These are phyloP conservation scores for Antitrichia curtipendula DNA, from an alignment of 225 moss, liverwort and hornwort species.

Conservation along the genomic window DNA sequence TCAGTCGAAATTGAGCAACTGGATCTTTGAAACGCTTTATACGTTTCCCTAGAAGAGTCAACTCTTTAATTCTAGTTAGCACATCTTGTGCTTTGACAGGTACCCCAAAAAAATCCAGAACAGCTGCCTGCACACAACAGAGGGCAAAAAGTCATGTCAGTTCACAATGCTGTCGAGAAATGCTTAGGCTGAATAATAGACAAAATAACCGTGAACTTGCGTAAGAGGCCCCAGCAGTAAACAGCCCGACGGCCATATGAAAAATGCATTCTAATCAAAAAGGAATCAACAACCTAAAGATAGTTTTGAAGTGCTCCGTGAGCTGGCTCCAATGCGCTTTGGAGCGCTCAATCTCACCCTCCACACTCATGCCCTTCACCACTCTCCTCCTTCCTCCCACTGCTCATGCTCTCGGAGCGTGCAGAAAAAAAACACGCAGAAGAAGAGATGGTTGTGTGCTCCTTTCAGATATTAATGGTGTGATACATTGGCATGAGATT, in stretches of 20 bases:
- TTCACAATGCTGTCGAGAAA: not conserved
- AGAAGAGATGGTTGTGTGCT: not conserved
- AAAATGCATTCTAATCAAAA: not conserved
- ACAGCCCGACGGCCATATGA: not conserved
- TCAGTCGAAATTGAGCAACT: slow-evolving; percentile 85
- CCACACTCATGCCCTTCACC: not conserved
- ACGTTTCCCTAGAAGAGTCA: slow-evolving; percentile 75
- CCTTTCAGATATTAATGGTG: not conserved
- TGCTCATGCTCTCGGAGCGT: not conserved
- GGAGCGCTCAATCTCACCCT: not conserved
- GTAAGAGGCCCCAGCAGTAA: not conserved
- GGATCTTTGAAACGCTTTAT: slow-evolving; percentile 86
- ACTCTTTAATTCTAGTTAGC: slow-evolving; percentile 71
- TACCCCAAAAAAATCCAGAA: slow-evolving; percentile 92
- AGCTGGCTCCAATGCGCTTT: not conserved
- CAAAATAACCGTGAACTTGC: not conserved
- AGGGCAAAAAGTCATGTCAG: not conserved
- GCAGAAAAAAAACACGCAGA: not conserved
- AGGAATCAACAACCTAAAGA: not conserved
- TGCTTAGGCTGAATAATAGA: not conserved
- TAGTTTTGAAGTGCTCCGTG: not conserved
- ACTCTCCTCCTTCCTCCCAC: not conserved
- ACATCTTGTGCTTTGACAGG: slow-evolving; percentile 97
- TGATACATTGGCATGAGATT: not conserved
- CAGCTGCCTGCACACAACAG: slow-evolving; percentile 64